Evolutionary conservation across 768 basidiomycete genomes (phyloP).

Genomic region (Trametes meyenii): DNA sequence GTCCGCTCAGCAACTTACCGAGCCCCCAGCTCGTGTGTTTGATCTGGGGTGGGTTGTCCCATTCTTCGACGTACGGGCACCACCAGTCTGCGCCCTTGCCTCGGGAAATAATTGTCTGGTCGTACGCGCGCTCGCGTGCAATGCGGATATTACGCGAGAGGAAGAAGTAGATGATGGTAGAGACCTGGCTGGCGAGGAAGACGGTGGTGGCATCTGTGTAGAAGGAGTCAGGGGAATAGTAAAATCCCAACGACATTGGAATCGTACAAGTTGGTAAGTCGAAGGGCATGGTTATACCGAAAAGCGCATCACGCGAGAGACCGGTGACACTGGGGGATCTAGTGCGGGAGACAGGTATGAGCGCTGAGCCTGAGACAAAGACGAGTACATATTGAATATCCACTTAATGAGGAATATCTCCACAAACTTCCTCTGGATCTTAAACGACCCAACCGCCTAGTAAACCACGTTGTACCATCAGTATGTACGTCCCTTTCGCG

Average conservation of each 20-base stretch:
- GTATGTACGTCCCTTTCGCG: neutral
- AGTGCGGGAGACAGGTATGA: neutral
- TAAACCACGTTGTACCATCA: neutral
- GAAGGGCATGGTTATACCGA: conserved; percentile 70
- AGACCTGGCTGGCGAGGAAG: conserved; percentile 74
- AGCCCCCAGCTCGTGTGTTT: conserved; percentile 18
- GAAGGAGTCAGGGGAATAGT: neutral
- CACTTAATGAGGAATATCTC: conserved; percentile 65
- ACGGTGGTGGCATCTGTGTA: conserved; percentile 70
- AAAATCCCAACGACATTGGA: neutral
- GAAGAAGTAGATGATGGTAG: conserved; percentile 79
- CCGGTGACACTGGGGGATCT: conserved; percentile 69
- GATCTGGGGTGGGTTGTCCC: conserved; percentile 54
- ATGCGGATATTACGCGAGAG: conserved; percentile 81
- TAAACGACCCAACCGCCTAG: conserved; percentile 69
- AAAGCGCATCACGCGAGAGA: conserved; percentile 60
- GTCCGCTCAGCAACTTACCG: conserved; percentile 18
- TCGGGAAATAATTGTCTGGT: conserved; percentile 80
- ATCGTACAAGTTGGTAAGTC: conserved; percentile 66
- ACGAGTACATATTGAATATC: conserved; percentile 15
- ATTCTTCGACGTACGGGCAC: conserved; percentile 82
- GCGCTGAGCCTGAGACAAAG: neutral
- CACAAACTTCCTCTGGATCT: conserved; percentile 71
- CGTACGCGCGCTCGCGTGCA: conserved; percentile 76
- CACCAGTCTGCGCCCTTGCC: conserved; percentile 85